Evolutionary conservation across 345 rosid genomes (phyloP).

Genomic region (Brassica incana): DNA sequence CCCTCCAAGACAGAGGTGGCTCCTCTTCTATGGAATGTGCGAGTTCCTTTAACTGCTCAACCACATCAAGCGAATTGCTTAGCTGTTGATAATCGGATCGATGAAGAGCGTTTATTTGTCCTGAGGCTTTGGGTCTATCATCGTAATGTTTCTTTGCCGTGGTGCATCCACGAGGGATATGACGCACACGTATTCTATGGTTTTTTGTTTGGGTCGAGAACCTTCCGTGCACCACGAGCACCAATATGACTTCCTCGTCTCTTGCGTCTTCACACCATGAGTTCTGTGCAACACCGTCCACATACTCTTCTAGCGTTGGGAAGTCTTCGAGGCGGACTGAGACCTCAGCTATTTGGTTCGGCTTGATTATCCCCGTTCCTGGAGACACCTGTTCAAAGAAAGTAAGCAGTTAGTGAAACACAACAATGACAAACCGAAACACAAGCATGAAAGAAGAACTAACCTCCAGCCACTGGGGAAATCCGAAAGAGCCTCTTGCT

Average conservation of each 20-base stretch:
- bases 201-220: constrained; percentile 53
- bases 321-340: constrained; percentile 64
- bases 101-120: constrained; percentile 54
- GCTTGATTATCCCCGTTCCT: constrained; percentile 60
- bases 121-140: constrained; percentile 31
- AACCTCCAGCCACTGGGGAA: constrained; percentile 87
- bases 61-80: constrained; percentile 71
- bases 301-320: constrained; percentile 60
- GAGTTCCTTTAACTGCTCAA: constrained; percentile 65
- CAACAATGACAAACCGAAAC: background rate
- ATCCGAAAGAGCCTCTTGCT: constrained; percentile 63
- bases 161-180: constrained; percentile 43
- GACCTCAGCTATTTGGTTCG: constrained; percentile 56
- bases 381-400: constrained; percentile 55
- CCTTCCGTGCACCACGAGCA: constrained; percentile 61
- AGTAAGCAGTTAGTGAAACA: background rate
- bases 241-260: constrained; percentile 66
- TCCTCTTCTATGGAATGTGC: constrained; percentile 59
- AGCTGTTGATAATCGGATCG: constrained; percentile 75
- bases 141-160: constrained; percentile 37
- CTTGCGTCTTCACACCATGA: constrained; percentile 72
- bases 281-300: constrained; percentile 69
- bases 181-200: constrained; percentile 76
- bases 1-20: background rate
- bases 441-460: constrained; percentile 30